Evolutionary conservation across 306 rosid species (phyloP).

Genomic region (Amphicarpaea edgeworthii): DNA sequence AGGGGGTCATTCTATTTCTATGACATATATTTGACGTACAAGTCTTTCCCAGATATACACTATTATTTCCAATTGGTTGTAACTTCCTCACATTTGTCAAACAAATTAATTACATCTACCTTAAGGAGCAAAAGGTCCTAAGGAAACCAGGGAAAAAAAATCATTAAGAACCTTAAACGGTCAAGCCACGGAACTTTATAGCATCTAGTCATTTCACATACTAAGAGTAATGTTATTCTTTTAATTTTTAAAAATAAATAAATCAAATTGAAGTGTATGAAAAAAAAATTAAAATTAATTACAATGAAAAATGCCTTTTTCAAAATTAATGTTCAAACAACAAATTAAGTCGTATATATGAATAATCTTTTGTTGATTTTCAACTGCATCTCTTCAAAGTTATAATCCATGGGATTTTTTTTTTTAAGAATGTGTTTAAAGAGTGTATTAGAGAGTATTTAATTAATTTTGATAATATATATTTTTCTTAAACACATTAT

Average conservation of each 20-base stretch:
- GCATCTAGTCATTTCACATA: background rate
- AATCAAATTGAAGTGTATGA: no score
- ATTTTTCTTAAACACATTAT: background rate
- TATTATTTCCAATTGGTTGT: constrained; percentile 27
- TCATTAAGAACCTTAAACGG: background rate
- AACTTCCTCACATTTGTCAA: constrained; percentile 40
- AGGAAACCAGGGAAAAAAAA: background rate
- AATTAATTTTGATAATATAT: no score
- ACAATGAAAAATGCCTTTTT: background rate
- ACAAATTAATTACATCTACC: background rate
- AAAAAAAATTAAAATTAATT: no score
- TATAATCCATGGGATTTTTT: background rate
- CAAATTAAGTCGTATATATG: background rate
- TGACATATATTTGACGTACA: constrained; percentile 34
- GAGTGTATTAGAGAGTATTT: no score
- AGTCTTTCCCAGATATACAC: constrained; percentile 33
- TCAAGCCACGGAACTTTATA: constrained; percentile 31
- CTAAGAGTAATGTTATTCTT: background rate
- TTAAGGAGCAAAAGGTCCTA: background rate
- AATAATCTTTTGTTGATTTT: background rate
- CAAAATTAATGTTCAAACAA: background rate
- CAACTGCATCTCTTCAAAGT: background rate
- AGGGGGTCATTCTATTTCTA: constrained; percentile 9
- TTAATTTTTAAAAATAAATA: no score
- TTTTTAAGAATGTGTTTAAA: no score